Conservation (phyloP, 306 rosid species). For the Ormosia emarginata region DNA sequence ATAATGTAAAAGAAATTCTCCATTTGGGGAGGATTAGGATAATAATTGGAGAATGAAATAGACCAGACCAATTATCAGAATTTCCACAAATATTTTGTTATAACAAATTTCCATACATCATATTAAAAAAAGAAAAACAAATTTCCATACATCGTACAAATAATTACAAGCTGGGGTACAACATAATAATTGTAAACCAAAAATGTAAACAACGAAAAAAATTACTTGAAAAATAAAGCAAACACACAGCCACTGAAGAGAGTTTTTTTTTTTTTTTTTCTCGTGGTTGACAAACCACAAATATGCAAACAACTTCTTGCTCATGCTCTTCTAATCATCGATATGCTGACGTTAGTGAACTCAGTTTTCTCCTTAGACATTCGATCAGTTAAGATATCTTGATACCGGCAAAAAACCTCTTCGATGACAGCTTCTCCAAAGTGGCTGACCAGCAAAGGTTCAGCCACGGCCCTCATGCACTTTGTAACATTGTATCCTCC, state of each 20-base stretch:
- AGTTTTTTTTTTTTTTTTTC: neutral
- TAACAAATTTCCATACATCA: neutral
- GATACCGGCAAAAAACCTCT: conserved; percentile 26
- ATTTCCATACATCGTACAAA: neutral
- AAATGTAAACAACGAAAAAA: too few relatives aligned
- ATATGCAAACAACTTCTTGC: neutral
- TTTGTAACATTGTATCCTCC: conserved; percentile 31
- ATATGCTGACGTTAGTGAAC: conserved; percentile 24
- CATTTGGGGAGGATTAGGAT: too few relatives aligned
- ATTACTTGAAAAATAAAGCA: neutral
- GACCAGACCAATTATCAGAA: too few relatives aligned
- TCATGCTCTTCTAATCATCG: conserved; percentile 18
- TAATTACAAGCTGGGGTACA: neutral
- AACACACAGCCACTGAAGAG: neutral
- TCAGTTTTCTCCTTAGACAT: conserved; percentile 40
- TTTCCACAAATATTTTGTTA: too few relatives aligned
- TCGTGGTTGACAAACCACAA: neutral
- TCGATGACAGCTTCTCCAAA: conserved; percentile 50
- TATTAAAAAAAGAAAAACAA: too few relatives aligned
- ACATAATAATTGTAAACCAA: neutral
- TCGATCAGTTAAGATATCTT: conserved; percentile 16
- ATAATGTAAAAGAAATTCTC: too few relatives aligned
- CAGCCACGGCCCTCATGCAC: conserved; percentile 47
- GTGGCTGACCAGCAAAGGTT: conserved; percentile 38
- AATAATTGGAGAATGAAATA: too few relatives aligned